phyloP scores from a whole-genome alignment of 2,329 filamentous ascomycete genomes.

The Cercospora citrullina region DNA sequence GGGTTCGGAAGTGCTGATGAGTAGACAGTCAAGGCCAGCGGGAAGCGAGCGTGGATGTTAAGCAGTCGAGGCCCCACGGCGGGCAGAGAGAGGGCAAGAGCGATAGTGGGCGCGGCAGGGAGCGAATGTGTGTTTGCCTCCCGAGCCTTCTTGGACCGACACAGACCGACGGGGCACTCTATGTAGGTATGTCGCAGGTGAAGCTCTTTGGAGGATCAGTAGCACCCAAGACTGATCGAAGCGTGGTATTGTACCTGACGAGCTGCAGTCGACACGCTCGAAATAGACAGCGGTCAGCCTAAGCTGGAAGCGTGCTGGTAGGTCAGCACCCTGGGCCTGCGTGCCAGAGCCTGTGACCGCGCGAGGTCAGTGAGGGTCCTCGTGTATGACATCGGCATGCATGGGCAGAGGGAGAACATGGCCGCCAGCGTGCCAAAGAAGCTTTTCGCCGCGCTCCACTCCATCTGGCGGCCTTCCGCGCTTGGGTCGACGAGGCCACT shows the following conservation, averaged over 20 bases:
- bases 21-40: background rate
- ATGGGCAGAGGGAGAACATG: background rate
- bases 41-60: slow-evolving; percentile 2
- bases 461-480: background rate
- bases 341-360: slow-evolving; percentile 13
- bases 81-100: slow-evolving; percentile 7
- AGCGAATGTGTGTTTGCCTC: slow-evolving; percentile 19
- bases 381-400: slow-evolving; percentile 24
- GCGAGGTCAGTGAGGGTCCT: slow-evolving; percentile 12
- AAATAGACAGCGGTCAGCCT: slow-evolving; percentile 20
- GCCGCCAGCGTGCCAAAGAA: slow-evolving; percentile 3
- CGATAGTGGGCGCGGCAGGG: slow-evolving; percentile 5
- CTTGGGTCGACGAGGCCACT: background rate
- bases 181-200: background rate
- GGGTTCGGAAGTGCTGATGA: background rate
- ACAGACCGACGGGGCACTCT: background rate
- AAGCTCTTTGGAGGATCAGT: background rate
- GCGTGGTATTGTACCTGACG: slow-evolving; percentile 26
- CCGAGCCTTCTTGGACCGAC: slow-evolving; percentile 12
- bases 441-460: slow-evolving; percentile 16
- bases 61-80: background rate
- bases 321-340: slow-evolving; percentile 13
- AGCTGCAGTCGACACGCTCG: slow-evolving; percentile 21
- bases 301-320: slow-evolving; percentile 13
- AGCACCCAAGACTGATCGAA: slow-evolving; percentile 13